These are phyloP conservation scores for Fusarium sambucinum DNA, from an alignment of 2,329 filamentous ascomycete species.

Conservation along the genomic window DNA sequence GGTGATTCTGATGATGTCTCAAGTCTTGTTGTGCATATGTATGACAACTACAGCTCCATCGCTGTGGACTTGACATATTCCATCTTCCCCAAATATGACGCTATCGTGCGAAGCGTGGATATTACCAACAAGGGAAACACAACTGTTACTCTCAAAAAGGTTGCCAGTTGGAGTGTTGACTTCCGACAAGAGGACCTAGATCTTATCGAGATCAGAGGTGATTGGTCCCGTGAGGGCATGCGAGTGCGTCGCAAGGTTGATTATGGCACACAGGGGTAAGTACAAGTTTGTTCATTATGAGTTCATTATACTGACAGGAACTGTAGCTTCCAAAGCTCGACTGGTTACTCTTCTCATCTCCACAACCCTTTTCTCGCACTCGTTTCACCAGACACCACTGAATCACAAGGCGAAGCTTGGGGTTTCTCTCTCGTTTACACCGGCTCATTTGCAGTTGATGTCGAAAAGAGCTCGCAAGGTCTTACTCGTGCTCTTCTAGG, in stretches of 20 bases:
- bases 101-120: slow-evolving; percentile 70
- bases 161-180: slow-evolving; percentile 72
- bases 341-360: slow-evolving; percentile 72
- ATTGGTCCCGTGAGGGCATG: slow-evolving; percentile 71
- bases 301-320: neutral
- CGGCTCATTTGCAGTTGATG: slow-evolving; percentile 70
- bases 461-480: slow-evolving; percentile 72
- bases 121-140: slow-evolving; percentile 69
- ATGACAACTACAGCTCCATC: slow-evolving; percentile 69
- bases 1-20: slow-evolving; percentile 67
- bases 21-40: slow-evolving; percentile 69
- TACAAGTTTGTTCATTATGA: fast-evolving
- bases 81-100: slow-evolving; percentile 72
- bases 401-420: slow-evolving; percentile 71
- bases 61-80: slow-evolving; percentile 72
- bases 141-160: slow-evolving; percentile 65
- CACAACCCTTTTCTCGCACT: slow-evolving; percentile 74
- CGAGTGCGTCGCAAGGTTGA: slow-evolving; percentile 66
- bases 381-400: slow-evolving; percentile 67
- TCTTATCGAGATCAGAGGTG: slow-evolving; percentile 72
- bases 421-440: slow-evolving; percentile 75
- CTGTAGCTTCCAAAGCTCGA: slow-evolving; percentile 68
- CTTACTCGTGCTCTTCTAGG: slow-evolving; percentile 71
- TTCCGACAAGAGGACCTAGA: slow-evolving; percentile 70
- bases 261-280: slow-evolving; percentile 67